These are phyloP conservation scores for Aspergillus asperescens DNA, from an alignment of 495 filamentous ascomycete genomes.

Conservation along the genomic window DNA sequence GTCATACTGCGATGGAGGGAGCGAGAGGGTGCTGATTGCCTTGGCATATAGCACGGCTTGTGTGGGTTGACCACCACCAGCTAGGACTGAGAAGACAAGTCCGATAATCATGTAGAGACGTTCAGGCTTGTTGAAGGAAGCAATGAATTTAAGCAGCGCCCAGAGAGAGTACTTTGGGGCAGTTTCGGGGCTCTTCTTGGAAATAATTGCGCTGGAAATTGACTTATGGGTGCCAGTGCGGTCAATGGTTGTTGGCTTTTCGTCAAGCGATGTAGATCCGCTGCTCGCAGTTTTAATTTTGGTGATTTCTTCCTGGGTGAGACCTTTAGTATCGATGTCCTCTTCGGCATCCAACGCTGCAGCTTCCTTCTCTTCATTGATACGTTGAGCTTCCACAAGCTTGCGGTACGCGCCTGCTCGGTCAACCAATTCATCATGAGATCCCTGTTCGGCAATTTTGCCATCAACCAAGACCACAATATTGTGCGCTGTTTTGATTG, in stretches of 20 bases:
- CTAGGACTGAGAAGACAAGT: slow-evolving; percentile 70
- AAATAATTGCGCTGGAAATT: slow-evolving; percentile 67
- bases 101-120: slow-evolving; percentile 68
- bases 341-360: slow-evolving; percentile 32
- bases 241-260: slow-evolving; percentile 25
- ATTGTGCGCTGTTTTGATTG: slow-evolving; percentile 89
- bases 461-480: slow-evolving; percentile 90
- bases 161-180: slow-evolving; percentile 64
- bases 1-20: slow-evolving; percentile 38
- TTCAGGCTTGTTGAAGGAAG: slow-evolving; percentile 75
- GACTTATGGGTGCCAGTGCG: slow-evolving; percentile 61
- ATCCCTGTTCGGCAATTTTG: slow-evolving; percentile 83
- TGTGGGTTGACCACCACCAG: slow-evolving; percentile 77
- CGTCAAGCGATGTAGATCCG: slow-evolving; percentile 17
- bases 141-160: slow-evolving; percentile 79
- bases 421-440: slow-evolving; percentile 64
- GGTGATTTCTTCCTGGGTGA: slow-evolving; percentile 24
- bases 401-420: slow-evolving; percentile 61
- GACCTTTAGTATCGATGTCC: slow-evolving; percentile 28
- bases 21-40: slow-evolving; percentile 63
- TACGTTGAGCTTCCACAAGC: slow-evolving; percentile 74
- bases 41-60: slow-evolving; percentile 92
- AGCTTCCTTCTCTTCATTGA: slow-evolving; percentile 60
- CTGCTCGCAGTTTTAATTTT: slow-evolving; percentile 32
- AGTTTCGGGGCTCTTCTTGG: slow-evolving; percentile 43